These are phyloP conservation scores for Croton setiger DNA, from an alignment of 441 rosid genomes.

Conservation along the genomic window DNA sequence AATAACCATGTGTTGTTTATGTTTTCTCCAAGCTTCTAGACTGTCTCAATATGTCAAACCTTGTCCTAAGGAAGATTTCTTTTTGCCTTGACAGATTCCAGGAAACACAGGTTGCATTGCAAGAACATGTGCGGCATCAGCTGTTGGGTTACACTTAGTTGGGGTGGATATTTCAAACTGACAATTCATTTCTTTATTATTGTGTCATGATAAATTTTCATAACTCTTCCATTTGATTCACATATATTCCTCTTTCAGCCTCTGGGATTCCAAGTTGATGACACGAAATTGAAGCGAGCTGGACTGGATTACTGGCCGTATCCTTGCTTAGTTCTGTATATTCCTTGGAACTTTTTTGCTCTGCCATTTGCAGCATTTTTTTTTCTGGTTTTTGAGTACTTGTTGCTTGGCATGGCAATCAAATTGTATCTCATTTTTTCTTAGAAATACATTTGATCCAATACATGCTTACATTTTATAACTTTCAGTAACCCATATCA, in stretches of 20 bases:
- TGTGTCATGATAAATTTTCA: background rate
- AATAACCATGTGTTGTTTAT: background rate
- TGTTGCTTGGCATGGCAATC: background rate
- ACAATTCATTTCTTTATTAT: background rate
- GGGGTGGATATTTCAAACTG: constrained; percentile 39
- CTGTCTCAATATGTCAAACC: constrained; percentile 23
- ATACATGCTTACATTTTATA: background rate
- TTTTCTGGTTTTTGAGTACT: constrained; percentile 1
- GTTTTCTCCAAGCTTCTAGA: constrained; percentile 27
- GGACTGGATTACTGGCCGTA: constrained; percentile 99
- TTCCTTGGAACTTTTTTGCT: background rate
- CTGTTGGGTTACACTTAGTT: constrained; percentile 83
- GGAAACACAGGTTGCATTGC: constrained; percentile 98
- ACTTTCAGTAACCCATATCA: background rate
- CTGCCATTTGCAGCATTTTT: no score
- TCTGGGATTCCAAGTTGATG: constrained; percentile 82
- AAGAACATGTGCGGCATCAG: constrained; percentile 96
- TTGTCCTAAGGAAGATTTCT: constrained; percentile 30
- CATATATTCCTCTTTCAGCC: constrained; percentile 53
- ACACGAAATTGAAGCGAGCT: constrained; percentile 85
- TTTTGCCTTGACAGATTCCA: constrained; percentile 68
- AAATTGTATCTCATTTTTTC: background rate
- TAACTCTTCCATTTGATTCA: constrained; percentile 10
- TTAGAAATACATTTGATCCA: background rate
- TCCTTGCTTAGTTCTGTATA: constrained; percentile 35